Percentiles rank a stretch among this genome's conserved stretches.
These are phyloP conservation scores for Erythrophleum ivorense DNA, from an alignment of 331 rosid genomes.

Conservation along the genomic window DNA sequence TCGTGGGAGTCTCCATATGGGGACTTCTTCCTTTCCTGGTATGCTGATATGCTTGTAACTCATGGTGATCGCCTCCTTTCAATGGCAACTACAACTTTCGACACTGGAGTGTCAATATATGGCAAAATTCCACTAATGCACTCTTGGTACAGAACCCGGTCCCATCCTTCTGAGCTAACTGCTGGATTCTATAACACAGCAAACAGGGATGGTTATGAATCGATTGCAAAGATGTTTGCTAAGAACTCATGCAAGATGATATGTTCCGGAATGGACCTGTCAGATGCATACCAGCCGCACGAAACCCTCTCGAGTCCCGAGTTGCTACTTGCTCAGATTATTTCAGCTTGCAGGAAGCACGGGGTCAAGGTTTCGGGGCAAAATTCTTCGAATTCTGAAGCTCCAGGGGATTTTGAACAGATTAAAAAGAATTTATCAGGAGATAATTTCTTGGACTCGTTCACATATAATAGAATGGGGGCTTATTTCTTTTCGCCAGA, in stretches of 20 bases:
- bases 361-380: constrained; percentile 75
- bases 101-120: constrained; percentile 49
- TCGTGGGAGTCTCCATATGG: constrained; percentile 92
- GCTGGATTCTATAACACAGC: constrained; percentile 87
- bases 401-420: constrained; percentile 62
- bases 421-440: constrained; percentile 70
- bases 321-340: constrained; percentile 65
- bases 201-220: constrained; percentile 67
- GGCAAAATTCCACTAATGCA: constrained; percentile 79
- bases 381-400: constrained; percentile 56
- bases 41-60: constrained; percentile 69
- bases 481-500: constrained; percentile 97
- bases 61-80: constrained; percentile 78
- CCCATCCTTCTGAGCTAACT: constrained; percentile 81
- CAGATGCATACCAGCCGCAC: constrained; percentile 63
- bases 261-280: constrained; percentile 86
- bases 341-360: constrained; percentile 60
- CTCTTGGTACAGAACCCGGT: constrained; percentile 77
- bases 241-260: constrained; percentile 77
- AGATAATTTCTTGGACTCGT: constrained; percentile 60
- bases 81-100: constrained; percentile 62
- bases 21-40: constrained; percentile 94
- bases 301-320: constrained; percentile 74
- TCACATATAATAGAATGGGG: constrained; percentile 96
- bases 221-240: constrained; percentile 68